Percentiles rank a stretch among this genome's conserved stretches.
phyloP scores from a whole-genome alignment of 1,284 basidiomycete species.

The Trichosporon inkin region DNA sequence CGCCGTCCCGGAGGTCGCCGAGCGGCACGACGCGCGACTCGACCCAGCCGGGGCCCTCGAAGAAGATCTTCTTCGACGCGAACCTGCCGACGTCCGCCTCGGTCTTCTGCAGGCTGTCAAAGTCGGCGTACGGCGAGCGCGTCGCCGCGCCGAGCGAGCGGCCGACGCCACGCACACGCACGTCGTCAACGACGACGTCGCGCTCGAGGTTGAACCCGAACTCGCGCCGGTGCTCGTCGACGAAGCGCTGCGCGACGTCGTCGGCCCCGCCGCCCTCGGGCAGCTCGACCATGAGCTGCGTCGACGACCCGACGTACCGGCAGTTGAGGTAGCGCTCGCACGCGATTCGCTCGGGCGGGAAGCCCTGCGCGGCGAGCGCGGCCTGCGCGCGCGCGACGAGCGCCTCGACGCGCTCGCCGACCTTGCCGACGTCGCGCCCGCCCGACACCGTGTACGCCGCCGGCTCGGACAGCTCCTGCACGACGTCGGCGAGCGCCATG shows the following conservation, averaged over 20 bases:
- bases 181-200: conserved; percentile 39
- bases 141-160: conserved; percentile 29
- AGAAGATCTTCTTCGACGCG: conserved; percentile 32
- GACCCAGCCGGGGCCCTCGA: conserved; percentile 35
- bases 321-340: conserved; percentile 57
- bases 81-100: not conserved
- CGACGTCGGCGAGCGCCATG: conserved; percentile 43
- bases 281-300: conserved; percentile 42
- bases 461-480: conserved; percentile 38
- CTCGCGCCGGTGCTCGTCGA: conserved; percentile 40
- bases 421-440: conserved; percentile 23
- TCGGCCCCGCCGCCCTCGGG: conserved; percentile 32
- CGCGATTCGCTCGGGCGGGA: conserved; percentile 65
- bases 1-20: conserved; percentile 30
- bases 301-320: conserved; percentile 38
- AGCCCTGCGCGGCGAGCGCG: conserved; percentile 75
- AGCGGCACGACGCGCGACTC: conserved; percentile 33
- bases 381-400: conserved; percentile 55
- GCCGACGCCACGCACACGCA: conserved; percentile 40
- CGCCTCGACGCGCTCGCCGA: conserved; percentile 25
- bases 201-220: conserved; percentile 43
- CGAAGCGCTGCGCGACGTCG: conserved; percentile 32
- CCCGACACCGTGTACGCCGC: conserved; percentile 27
- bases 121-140: conserved; percentile 32
- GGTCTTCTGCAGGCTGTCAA: conserved; percentile 20